These are phyloP conservation scores for Yarrowia osloensis DNA, from an alignment of 805 yeast genomes.

Conservation along the genomic window DNA sequence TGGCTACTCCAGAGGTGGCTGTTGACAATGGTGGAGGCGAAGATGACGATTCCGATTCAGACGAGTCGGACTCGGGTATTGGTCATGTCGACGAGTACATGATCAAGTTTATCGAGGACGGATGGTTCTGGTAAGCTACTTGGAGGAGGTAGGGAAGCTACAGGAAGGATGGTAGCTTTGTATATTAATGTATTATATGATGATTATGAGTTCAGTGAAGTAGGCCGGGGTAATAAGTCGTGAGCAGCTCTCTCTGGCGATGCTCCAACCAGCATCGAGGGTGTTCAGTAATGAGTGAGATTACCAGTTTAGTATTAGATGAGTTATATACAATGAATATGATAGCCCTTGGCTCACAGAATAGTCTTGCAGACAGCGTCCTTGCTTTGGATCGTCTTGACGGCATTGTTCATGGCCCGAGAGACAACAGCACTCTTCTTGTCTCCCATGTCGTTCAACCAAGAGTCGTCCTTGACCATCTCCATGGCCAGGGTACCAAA, in stretches of 20 bases:
- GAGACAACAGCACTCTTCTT: slow-evolving; percentile 39
- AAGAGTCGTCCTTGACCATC: slow-evolving; percentile 39
- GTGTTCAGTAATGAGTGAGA: too few species aligned
- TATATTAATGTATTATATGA: slow-evolving; percentile 25
- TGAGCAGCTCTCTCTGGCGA: too few species aligned
- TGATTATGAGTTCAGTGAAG: background rate
- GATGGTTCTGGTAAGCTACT: slow-evolving; percentile 55
- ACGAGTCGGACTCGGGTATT: slow-evolving; percentile 57
- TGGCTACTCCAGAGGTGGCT: slow-evolving; percentile 2
- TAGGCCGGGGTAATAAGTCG: too few species aligned
- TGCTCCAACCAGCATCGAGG: too few species aligned
- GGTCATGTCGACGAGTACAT: slow-evolving; percentile 94
- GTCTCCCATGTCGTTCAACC: slow-evolving; percentile 43
- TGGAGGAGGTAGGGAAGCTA: too few species aligned
- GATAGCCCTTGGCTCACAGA: background rate
- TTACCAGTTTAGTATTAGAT: too few species aligned
- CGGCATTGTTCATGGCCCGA: slow-evolving; percentile 46
- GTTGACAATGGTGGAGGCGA: background rate
- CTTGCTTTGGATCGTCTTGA: slow-evolving; percentile 41
- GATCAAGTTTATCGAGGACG: slow-evolving; percentile 87
- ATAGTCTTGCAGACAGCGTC: slow-evolving; percentile 39
- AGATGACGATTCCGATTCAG: slow-evolving; percentile 42
- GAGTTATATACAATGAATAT: too few species aligned
- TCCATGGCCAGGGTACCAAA: slow-evolving; percentile 62
- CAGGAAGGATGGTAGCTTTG: background rate